Base-by-base conservation (phyloP, 352 stramenopile species). In the Globisporangium uncinulatum region DNA sequence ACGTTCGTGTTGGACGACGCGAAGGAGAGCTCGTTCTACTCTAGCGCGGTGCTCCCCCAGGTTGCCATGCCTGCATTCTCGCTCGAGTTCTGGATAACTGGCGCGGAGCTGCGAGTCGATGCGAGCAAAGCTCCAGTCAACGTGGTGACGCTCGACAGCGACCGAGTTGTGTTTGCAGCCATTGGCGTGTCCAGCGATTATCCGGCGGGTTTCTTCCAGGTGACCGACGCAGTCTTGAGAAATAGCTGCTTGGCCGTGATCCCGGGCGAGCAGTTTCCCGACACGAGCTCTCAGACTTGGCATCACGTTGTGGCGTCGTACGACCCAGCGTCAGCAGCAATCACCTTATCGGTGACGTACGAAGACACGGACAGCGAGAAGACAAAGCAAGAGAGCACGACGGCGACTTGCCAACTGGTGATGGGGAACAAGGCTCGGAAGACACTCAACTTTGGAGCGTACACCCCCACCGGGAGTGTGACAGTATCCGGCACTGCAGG, bases 251-350 rank as follows among this genome's bases (percentile, higher is more conserved):
- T 44, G 13, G 19, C 49, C 14, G 43, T 34, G 7, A 15, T 66
- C 2, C 31, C 59, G 1, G 56, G 61, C 2, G 37, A 45, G 7
- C 43, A 48, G 10, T 11, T 47, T 4, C 43, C 17, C 19, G n/a
- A 41, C 0, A 24, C 49, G 2, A 9, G 19, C 17, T 15, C 10
- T 8, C 3, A 34, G 6, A 51, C 44, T 0, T 92, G 79, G 79
- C 67, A 74, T n/a, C 83, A 92, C 47, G 29, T 80, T 19, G 59
- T 76, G 4, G 76, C 76, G 0, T 74, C 60, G 0, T 92, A 89
- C 43, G 77, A 88, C 31, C 74, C 73, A 8, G 60, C 34, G 17
- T 73, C 67, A 3, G 74, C 77, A 7, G 67, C 48, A 20, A 64
- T 88, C 13, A 56, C 51, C 6, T 51, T 87, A 31, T 81, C 71